phyloP scores from a whole-genome alignment of 2,329 filamentous ascomycete species.

The Aspergillus viridinutans region DNA sequence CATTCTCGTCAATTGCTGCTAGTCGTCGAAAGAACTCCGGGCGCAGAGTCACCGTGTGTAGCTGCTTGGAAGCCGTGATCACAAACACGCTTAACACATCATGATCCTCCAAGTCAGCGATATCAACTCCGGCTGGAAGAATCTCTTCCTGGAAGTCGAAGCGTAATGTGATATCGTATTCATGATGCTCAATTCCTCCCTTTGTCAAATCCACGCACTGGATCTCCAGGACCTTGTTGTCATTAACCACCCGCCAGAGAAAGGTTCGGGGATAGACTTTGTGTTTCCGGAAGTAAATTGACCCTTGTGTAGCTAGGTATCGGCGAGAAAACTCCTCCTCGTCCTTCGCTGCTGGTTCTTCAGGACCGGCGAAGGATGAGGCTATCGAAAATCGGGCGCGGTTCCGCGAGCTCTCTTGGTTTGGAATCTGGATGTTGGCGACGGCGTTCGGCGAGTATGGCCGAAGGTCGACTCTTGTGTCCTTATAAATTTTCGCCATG shows the following conservation, averaged over 20 bases:
- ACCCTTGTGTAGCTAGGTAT: conserved; percentile 71
- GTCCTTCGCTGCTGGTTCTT: conserved; percentile 54
- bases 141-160: conserved; percentile 73
- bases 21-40: conserved; percentile 75
- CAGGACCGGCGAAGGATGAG: conserved; percentile 37
- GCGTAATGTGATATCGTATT: conserved; percentile 71
- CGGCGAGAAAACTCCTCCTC: conserved; percentile 63
- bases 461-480: conserved; percentile 80
- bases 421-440: conserved; percentile 65
- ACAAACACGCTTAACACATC: conserved; percentile 76
- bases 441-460: conserved; percentile 64
- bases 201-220: conserved; percentile 77
- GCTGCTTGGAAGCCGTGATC: conserved; percentile 70
- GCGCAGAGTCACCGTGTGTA: conserved; percentile 79
- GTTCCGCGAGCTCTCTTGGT: conserved; percentile 43
- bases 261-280: conserved; percentile 77
- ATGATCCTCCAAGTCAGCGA: conserved; percentile 74
- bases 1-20: conserved; percentile 64
- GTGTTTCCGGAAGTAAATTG: conserved; percentile 77
- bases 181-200: conserved; percentile 56
- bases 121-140: conserved; percentile 70
- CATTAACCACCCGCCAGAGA: conserved; percentile 83
- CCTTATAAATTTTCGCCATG: conserved; percentile 76
- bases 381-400: conserved; percentile 44
- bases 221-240: conserved; percentile 74